Evolutionary conservation across 768 basidiomycete genomes (phyloP), one percentile per base, ranked within the genome.

Genomic region (Cystofilobasidium bisporidii): DNA sequence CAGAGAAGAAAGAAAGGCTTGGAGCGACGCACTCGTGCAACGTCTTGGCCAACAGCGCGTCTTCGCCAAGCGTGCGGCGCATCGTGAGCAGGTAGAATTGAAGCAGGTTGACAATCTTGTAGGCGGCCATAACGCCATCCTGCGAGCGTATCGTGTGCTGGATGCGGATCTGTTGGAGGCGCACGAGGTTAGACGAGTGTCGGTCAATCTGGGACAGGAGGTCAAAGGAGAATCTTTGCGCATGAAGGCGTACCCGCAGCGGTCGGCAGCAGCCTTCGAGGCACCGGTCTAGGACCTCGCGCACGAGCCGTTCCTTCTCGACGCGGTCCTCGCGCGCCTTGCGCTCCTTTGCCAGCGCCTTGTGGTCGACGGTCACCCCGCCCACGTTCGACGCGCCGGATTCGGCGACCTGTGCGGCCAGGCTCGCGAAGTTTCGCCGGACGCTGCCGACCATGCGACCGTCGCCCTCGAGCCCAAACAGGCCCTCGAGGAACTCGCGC

Each of bases 1-100:
- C n/a, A 24, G 14, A 50, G 33, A 10, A 26, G 18, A 17, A 2
- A 12, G 17, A 12, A 22, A 20, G 22, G 10, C 2, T 18, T 40
- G 28, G 48, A 1, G 18, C 32, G 0, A 71, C 86, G 61, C 72
- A 94, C 91, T 96, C 91, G 70, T 85, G 80, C 33, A 98, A 79
- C 0, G 88, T 86, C 65, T 79, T 82, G 0, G 87, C 87, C 63
- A 98, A 79, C 55, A 88, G 67, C 1, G 93, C 89, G 3, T 87
- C 80, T n/a, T 83, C 81, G 0, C 96, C 96, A 50, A 97, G 86
- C 1, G 93, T 97, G 58, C 90, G 82, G 60, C 84, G 82, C 91
- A 99, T 96, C 6, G 92, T 97, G 38, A 91, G 77, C 74, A 86
- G 79, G 76, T 98, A 99, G 75, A 98, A 99, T 71, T 94, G 90